phyloP scores from a whole-genome alignment of 345 rosid genomes.

The sweet orange (Citrus sinensis) region DVS_A1.0 CM039168.1:6722501-6723000 shows the following conservation, averaged over 20 bases:
- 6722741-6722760: not conserved
- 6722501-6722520: not conserved
- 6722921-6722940: not conserved
- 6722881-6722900: not conserved
- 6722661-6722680: not conserved
- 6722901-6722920: not conserved
- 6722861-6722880: not conserved
- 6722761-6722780: not conserved
- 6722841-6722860: not conserved
- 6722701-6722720: too few species aligned
- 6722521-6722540: not conserved
- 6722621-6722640: not conserved
- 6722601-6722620: not conserved
- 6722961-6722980: not conserved
- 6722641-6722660: not conserved
- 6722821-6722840: not conserved
- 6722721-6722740: too few species aligned
- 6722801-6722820: not conserved
- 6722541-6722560: not conserved
- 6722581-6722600: not conserved
- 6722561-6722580: not conserved
- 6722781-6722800: not conserved
- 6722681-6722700: not conserved
- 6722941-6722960: not conserved
- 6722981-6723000: not conserved